Conservation (phyloP, 176 grass and related monocot species). For the Aegilops speltoides region DNA sequence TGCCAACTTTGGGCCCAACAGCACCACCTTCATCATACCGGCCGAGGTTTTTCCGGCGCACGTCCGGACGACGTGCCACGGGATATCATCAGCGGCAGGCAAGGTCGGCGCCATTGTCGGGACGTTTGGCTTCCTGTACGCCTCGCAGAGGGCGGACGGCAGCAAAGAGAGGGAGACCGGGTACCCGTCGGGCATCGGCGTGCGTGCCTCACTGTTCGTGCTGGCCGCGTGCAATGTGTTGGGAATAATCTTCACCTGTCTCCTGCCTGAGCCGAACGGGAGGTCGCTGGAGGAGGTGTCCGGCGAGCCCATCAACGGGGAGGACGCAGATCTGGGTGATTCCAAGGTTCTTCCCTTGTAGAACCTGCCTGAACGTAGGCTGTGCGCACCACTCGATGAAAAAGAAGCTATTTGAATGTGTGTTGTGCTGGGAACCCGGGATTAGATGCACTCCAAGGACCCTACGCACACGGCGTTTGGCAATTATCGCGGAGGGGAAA, state of each 20-base stretch:
- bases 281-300: constrained; percentile 3
- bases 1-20: constrained; percentile 2
- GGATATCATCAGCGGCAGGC: background rate
- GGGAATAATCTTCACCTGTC: background rate
- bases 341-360: constrained; percentile 12
- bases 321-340: background rate
- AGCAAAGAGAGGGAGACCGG: background rate
- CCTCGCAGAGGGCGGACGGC: background rate
- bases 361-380: background rate
- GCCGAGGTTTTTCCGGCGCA: background rate
- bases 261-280: constrained; percentile 7
- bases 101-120: background rate
- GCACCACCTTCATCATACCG: constrained; percentile 12
- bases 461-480: too few species aligned
- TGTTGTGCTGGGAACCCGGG: too few species aligned
- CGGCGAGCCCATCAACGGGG: background rate
- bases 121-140: background rate
- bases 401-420: too few species aligned
- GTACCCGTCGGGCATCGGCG: background rate
- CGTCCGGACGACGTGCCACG: background rate
- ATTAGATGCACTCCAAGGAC: too few species aligned
- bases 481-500: too few species aligned
- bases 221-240: background rate
- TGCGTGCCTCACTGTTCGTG: background rate
- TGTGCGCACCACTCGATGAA: background rate